Evolutionary conservation across 257 asterid genomes (phyloP).

Genomic region (Salvia hispanica): DNA sequence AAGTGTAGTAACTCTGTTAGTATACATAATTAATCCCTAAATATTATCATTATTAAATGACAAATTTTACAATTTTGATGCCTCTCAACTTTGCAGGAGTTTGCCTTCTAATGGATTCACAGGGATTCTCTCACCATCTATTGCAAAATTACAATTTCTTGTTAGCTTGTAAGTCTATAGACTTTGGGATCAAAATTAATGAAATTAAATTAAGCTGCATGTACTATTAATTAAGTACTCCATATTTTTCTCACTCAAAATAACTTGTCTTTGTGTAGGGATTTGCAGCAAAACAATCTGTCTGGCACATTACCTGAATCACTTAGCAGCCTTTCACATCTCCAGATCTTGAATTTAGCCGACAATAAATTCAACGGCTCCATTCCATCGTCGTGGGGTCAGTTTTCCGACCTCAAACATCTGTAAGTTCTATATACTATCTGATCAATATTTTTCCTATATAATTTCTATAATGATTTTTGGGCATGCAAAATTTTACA

Average conservation of each 20-base stretch:
- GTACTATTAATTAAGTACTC: neutral
- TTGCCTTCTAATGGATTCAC: conserved; percentile 74
- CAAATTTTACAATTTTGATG: too few relatives aligned
- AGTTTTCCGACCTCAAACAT: conserved; percentile 61
- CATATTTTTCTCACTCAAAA: neutral
- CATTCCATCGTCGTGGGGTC: conserved; percentile 78
- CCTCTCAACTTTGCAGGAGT: conserved; percentile 51
- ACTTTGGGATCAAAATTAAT: too few relatives aligned
- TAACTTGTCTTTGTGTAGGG: conserved; percentile 47
- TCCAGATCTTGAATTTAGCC: conserved; percentile 72
- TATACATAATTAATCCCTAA: conserved; percentile 14
- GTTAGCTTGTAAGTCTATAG: conserved; percentile 61
- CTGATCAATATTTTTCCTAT: neutral
- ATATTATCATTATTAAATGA: neutral
- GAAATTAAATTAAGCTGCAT: too few relatives aligned
- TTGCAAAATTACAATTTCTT: conserved; percentile 63
- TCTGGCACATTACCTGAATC: conserved; percentile 71
- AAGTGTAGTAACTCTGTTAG: conserved; percentile 71
- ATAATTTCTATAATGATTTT: too few relatives aligned
- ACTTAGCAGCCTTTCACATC: conserved; percentile 54
- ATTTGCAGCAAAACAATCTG: conserved; percentile 65
- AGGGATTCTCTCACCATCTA: conserved; percentile 72
- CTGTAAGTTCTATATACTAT: conserved; percentile 43
- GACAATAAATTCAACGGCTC: conserved; percentile 68
- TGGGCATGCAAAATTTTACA: too few relatives aligned